Evolutionary conservation across 2,329 filamentous ascomycete species (phyloP).

Genomic region (Botrytis sinoallii): DNA sequence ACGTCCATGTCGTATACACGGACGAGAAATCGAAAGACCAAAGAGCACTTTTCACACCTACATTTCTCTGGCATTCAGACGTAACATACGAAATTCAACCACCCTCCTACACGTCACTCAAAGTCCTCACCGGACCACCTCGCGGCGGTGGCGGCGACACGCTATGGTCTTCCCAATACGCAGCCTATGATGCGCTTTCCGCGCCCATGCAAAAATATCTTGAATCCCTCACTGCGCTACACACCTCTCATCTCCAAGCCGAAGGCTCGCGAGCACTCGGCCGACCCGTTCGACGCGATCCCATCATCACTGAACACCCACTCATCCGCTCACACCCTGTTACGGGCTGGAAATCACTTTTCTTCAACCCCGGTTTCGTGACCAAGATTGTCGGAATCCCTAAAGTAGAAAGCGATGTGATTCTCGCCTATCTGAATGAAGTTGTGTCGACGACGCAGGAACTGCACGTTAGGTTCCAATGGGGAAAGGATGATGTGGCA

Average conservation of each 20-base stretch:
- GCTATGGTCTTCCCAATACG: slow-evolving; percentile 57
- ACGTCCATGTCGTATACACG: slow-evolving; percentile 55
- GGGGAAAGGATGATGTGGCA: slow-evolving; percentile 62
- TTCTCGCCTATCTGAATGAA: slow-evolving; percentile 52
- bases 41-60: slow-evolving; percentile 51
- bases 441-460: slow-evolving; percentile 60
- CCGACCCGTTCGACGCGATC: slow-evolving; percentile 49
- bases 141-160: slow-evolving; percentile 55
- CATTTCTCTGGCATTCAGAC: slow-evolving; percentile 45
- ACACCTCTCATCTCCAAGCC: slow-evolving; percentile 54
- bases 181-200: slow-evolving; percentile 55
- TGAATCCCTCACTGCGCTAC: slow-evolving; percentile 53
- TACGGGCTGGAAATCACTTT: slow-evolving; percentile 59
- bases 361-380: slow-evolving; percentile 58
- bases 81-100: slow-evolving; percentile 57
- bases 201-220: slow-evolving; percentile 56
- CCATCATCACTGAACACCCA: slow-evolving; percentile 54
- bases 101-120: slow-evolving; percentile 55
- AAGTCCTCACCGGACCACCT: slow-evolving; percentile 52
- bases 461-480: slow-evolving; percentile 64
- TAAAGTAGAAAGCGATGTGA: slow-evolving; percentile 52
- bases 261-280: slow-evolving; percentile 40
- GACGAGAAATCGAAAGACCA: slow-evolving; percentile 53
- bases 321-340: slow-evolving; percentile 58
- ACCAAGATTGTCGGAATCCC: slow-evolving; percentile 57